Base-by-base conservation (phyloP, 805 yeast genomes). In the Yamadazyma sp. region DNA sequence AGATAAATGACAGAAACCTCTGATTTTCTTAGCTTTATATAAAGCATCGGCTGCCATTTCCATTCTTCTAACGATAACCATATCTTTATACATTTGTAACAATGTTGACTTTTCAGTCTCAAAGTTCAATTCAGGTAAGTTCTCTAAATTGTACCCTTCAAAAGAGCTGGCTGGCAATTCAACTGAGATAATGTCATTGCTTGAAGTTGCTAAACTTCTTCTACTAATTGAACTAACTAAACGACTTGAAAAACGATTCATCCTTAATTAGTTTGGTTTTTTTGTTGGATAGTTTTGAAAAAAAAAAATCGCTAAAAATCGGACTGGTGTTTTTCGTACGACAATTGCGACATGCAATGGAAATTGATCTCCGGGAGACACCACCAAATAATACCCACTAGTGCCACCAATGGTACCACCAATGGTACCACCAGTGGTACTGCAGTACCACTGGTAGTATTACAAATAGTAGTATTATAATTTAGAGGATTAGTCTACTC, bases 31-130 rank as follows among this genome's bases (percentile, higher is more conserved):
- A 55, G 98, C 96, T 75, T 93, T 93, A 76, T 93, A 93, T 47
- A 93, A 73, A 21, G 97, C 98, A 62, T 93, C 98, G 43, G 98
- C 80, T 27, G 96, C 95, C 96, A 93, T 91, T 73, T 93, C 98
- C 93, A 93, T 81, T 70, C 98, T 85, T 76, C 95, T 82, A 60
- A 91, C 80, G 49, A 82, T 68, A 49, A 83, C 79, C 98, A 93
- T 89, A 61, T 91, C 95, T 70, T 87, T 85, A 79, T 89, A 93
- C 96, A 93, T 87, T 58, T 88, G 80, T 55, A 93, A 71, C 52
- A 93, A 67, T 38, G 81, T 75, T 33, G 76, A 74, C 75, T 87
- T 88, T 53, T 86, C 80, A 39, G 96, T 83, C 65, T 81, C 82
- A 60, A 84, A 82, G 35, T 70, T 65, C 55, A 84, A 69, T 32